These are phyloP conservation scores for Carpinus viminea DNA, from an alignment of 306 rosid genomes.

Conservation along the genomic window DNA sequence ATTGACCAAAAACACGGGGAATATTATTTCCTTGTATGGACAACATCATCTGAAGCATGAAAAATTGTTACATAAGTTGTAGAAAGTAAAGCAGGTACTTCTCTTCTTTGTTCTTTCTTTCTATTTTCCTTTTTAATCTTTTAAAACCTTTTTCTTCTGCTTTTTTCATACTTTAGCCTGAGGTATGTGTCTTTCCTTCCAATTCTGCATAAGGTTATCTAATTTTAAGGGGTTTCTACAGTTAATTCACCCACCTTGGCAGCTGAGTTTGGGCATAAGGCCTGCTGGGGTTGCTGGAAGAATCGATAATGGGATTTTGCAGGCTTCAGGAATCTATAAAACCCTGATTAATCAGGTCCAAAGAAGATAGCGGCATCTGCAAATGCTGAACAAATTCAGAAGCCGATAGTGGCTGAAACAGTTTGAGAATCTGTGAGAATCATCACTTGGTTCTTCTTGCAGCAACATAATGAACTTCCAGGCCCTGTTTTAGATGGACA, in stretches of 20 bases:
- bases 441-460: background rate
- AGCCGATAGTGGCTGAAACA: background rate
- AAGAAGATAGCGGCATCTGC: background rate
- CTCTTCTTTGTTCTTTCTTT: too few species aligned
- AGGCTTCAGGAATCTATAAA: background rate
- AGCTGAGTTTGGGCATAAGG: background rate
- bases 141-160: background rate
- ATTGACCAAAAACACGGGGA: constrained; percentile 34
- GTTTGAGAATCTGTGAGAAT: background rate
- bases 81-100: too few species aligned
- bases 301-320: background rate
- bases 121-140: background rate
- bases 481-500: background rate
- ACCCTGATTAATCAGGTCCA: background rate
- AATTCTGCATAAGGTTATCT: background rate
- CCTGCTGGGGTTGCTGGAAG: background rate
- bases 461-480: background rate
- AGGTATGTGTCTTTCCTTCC: too few species aligned
- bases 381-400: background rate
- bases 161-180: too few species aligned
- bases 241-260: background rate
- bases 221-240: background rate
- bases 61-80: too few species aligned
- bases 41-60: too few species aligned
- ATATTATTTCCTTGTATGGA: constrained; percentile 19